Evolutionary conservation across 768 basidiomycete species (phyloP).

Genomic region (Psilocybe cubensis): DNA sequence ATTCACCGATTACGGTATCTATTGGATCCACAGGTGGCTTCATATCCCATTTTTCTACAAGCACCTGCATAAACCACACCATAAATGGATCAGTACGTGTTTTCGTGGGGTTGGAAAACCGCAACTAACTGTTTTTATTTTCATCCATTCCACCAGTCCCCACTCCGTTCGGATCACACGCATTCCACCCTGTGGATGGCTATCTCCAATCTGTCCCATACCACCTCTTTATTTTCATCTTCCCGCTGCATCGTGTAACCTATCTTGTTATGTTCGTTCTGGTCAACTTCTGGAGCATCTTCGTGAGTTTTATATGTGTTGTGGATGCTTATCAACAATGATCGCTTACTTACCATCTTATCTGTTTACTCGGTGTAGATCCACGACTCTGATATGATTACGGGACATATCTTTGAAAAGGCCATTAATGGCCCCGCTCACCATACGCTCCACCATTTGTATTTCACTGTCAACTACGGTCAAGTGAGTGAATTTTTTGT

Average conservation of each 20-base stretch:
- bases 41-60: constrained; percentile 91
- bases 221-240: constrained; percentile 87
- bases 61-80: constrained; percentile 93
- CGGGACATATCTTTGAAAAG: constrained; percentile 84
- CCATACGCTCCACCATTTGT: constrained; percentile 95
- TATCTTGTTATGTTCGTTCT: constrained; percentile 88
- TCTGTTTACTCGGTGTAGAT: constrained; percentile 65
- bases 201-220: constrained; percentile 95
- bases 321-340: background rate
- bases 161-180: constrained; percentile 96
- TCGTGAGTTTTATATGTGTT: constrained; percentile 55
- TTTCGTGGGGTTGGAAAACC: background rate
- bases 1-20: constrained; percentile 88
- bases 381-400: constrained; percentile 99
- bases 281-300: constrained; percentile 94
- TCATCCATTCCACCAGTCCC: constrained; percentile 63
- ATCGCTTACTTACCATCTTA: background rate
- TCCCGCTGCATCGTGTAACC: constrained; percentile 85
- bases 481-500: constrained; percentile 52
- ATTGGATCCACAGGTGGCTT: constrained; percentile 94
- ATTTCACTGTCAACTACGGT: constrained; percentile 96
- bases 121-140: background rate
- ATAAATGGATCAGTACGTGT: constrained; percentile 94
- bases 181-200: constrained; percentile 96
- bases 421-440: constrained; percentile 98